phyloP scores from a whole-genome alignment of 192 early-diverging fungal genomes.

The Linnemannia hyalina region DNA sequence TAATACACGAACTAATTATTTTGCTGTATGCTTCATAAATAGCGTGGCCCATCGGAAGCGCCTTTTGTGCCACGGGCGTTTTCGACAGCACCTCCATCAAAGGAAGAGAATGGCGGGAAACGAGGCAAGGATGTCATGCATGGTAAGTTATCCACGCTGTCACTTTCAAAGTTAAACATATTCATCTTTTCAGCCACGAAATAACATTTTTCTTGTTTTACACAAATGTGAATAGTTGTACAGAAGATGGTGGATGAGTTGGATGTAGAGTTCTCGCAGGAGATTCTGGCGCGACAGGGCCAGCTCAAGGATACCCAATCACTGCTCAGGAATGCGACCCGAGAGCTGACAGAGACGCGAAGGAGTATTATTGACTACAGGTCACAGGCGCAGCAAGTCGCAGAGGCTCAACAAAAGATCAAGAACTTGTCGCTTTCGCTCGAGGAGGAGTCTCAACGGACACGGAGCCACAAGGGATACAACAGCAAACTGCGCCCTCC shows the following conservation, averaged over 20 bases:
- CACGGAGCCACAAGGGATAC: slow-evolving; percentile 52
- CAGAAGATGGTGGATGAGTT: slow-evolving; percentile 77
- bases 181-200: background rate
- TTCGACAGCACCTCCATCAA: slow-evolving; percentile 19
- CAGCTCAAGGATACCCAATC: slow-evolving; percentile 68
- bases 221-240: slow-evolving; percentile 56
- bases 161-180: background rate
- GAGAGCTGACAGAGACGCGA: slow-evolving; percentile 68
- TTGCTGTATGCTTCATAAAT: slow-evolving; percentile 7
- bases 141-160: slow-evolving; percentile 20
- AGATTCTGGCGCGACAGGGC: slow-evolving; percentile 68
- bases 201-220: background rate
- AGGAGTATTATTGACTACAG: slow-evolving; percentile 65
- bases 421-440: slow-evolving; percentile 71
- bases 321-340: slow-evolving; percentile 66
- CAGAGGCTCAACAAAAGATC: slow-evolving; percentile 72
- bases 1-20: slow-evolving; percentile 24
- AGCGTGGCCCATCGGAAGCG: slow-evolving; percentile 23
- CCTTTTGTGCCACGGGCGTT: slow-evolving; percentile 32
- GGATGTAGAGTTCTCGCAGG: slow-evolving; percentile 75
- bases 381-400: slow-evolving; percentile 63
- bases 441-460: slow-evolving; percentile 60
- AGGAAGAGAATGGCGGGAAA: slow-evolving; percentile 31
- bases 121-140: slow-evolving; percentile 56
- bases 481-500: slow-evolving; percentile 11